Conservation (phyloP, 2,329 filamentous ascomycete species). For the Penicillium brasilianum region DNA sequence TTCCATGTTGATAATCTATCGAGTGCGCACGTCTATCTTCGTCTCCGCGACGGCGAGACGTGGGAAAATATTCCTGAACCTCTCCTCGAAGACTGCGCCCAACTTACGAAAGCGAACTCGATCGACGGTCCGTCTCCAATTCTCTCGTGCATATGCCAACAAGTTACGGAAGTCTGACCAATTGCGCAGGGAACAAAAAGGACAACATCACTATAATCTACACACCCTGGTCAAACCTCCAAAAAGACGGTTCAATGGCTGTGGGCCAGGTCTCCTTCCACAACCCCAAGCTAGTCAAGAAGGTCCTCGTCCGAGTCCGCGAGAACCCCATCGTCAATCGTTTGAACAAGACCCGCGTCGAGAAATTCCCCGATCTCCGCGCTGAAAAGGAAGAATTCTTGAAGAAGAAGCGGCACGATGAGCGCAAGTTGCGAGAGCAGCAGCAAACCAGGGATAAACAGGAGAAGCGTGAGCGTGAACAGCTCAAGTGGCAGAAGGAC, state of each 20-base stretch:
- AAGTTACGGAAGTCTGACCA: slow-evolving; percentile 22
- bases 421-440: slow-evolving; percentile 54
- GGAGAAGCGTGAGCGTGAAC: slow-evolving; percentile 73
- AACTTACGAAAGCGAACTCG: slow-evolving; percentile 97
- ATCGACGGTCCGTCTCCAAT: slow-evolving; percentile 73
- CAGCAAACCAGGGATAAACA: slow-evolving; percentile 48
- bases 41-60: slow-evolving; percentile 74
- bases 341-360: slow-evolving; percentile 94
- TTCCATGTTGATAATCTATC: slow-evolving; percentile 98
- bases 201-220: slow-evolving; percentile 97
- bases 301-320: slow-evolving; percentile 75
- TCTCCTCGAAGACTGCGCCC: slow-evolving; percentile 85
- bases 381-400: slow-evolving; percentile 80
- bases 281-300: slow-evolving; percentile 80
- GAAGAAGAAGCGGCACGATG: slow-evolving; percentile 72
- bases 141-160: neutral
- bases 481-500: slow-evolving; percentile 94
- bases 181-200: slow-evolving; percentile 83
- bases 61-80: slow-evolving; percentile 82
- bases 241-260: slow-evolving; percentile 95
- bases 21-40: slow-evolving; percentile 93
- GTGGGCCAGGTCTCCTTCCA: slow-evolving; percentile 95
- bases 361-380: slow-evolving; percentile 82
- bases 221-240: slow-evolving; percentile 95
- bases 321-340: slow-evolving; percentile 94